Conservation (phyloP, 768 basidiomycete species). For the Rhizopogon roseolus region DNA sequence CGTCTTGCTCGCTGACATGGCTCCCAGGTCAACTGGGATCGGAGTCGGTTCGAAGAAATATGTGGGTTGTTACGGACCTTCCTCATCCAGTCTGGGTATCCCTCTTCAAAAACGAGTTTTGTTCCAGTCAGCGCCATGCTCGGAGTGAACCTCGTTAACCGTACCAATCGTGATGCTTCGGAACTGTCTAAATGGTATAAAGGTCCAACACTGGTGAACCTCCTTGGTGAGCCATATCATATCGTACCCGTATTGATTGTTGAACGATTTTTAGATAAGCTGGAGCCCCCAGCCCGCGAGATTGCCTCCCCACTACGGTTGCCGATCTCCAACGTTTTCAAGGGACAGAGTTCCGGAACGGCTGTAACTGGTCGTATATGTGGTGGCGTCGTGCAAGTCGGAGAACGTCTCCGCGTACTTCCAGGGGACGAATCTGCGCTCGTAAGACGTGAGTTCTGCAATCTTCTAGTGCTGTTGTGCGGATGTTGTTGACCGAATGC, state of each 20-base stretch:
- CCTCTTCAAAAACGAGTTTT: conserved; percentile 71
- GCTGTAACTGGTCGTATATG: conserved; percentile 82
- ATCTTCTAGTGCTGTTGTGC: neutral
- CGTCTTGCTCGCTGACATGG: neutral
- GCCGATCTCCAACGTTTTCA: conserved; percentile 95
- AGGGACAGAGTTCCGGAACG: conserved; percentile 72
- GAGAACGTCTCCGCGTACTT: conserved; percentile 79
- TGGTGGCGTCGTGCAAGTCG: conserved; percentile 87
- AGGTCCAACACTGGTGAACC: conserved; percentile 80
- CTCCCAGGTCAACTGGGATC: conserved; percentile 79
- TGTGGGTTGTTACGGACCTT: conserved; percentile 70
- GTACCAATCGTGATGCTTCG: conserved; percentile 41
- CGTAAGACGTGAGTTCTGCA: conserved; percentile 53
- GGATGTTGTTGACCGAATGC: neutral
- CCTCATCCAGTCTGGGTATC: conserved; percentile 84
- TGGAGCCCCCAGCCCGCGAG: conserved; percentile 79
- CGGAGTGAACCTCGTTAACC: conserved; percentile 73
- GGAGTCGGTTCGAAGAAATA: conserved; percentile 83
- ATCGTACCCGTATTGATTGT: neutral
- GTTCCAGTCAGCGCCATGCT: conserved; percentile 88
- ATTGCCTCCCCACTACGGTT: conserved; percentile 75
- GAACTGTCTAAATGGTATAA: conserved; percentile 70
- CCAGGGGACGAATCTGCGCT: conserved; percentile 90
- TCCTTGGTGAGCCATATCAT: conserved; percentile 53
- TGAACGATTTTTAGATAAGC: conserved; percentile 47